Evolutionary conservation across 129 eudicot species (phyloP), one percentile per base, ranked within the genome.

Genomic region (Chrysanthemum lavandulifolium): DNA sequence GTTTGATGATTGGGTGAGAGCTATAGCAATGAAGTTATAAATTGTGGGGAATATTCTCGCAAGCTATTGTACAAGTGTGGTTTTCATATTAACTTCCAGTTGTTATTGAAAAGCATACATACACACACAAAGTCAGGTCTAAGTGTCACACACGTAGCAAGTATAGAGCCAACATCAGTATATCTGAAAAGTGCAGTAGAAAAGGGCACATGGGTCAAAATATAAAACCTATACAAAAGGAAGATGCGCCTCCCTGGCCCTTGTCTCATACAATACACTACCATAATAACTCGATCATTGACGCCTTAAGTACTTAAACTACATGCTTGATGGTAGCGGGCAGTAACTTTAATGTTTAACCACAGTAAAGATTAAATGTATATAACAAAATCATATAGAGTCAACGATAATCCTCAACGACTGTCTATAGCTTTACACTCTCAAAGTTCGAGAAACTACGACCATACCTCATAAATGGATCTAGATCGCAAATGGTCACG

Each of bases 401-500:
- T 64, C 45, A 10, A 48, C 14, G 7, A 9, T 43, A 52, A 74
- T 52, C 64, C 25, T 63, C 55, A 9, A 51, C 36, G 54, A 54
- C 10, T 54, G 7, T 65, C 4, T 13, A 73, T 62, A 15, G 33
- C 45, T 60, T 40, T 56, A 67, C 61, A 57, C 54, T 16, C 69
- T 61, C 62, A 68, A 13, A 56, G 10, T 29, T 50, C 36, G 64
- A 68, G 54, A 53, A 63, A 45, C 2, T 21, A 33, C 25, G 52
- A 15, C 9, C 71, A 55, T 90, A 93, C 98, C 98, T 93, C 97
- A 73, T 84, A 93, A 73, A 93, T 86, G 79, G 87, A 78, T 81
- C 98, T 84, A 68, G 98, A 87, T 79, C 76, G 88, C 84, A 81
- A 69, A 82, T 69, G 83, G 74, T 93, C 86, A 60, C 85, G 87